A percentile compares a stretch with the other conserved stretches of the same genome.
Evolutionary conservation across 371 early-diverging fungal species (phyloP).

Genomic region (Mortierella sp.): DNA sequence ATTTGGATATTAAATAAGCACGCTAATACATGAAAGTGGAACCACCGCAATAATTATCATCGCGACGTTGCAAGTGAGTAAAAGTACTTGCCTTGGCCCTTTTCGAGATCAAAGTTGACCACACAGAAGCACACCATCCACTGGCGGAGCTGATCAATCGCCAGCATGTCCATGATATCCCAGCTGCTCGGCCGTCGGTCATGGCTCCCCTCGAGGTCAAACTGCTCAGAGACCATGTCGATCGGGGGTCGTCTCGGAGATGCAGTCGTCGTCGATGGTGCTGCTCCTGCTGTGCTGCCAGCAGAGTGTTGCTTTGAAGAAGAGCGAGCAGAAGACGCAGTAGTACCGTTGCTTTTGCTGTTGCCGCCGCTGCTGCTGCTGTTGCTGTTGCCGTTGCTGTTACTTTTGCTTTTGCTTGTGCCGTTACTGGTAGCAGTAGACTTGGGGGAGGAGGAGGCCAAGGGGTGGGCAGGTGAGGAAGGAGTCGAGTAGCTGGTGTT

Average conservation of each 20-base stretch:
- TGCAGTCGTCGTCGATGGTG: neutral
- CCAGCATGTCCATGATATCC: slow-evolving; percentile 58
- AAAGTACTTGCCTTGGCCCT: slow-evolving; percentile 81
- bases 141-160: slow-evolving; percentile 72
- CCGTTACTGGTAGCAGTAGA: neutral
- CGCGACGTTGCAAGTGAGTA: neutral
- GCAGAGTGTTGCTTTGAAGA: neutral
- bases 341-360: slow-evolving; percentile 6
- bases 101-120: slow-evolving; percentile 95
- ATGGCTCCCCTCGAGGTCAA: slow-evolving; percentile 33
- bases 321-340: slow-evolving; percentile 1
- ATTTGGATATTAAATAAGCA: slow-evolving; percentile 5
- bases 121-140: slow-evolving; percentile 93
- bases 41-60: neutral
- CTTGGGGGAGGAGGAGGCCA: slow-evolving; percentile 3
- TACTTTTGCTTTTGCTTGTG: too few species aligned
- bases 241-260: slow-evolving; percentile 26
- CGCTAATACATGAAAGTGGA: slow-evolving; percentile 7
- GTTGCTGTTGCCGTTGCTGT: neutral
- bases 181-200: slow-evolving; percentile 51
- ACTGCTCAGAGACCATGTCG: slow-evolving; percentile 29
- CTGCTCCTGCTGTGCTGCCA: neutral
- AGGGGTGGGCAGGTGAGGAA: slow-evolving; percentile 14
- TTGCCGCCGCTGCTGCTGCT: neutral
- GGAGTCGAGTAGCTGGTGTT: slow-evolving; percentile 18